Conservation (phyloP, 768 basidiomycete genomes). For the Auricularia heimuer region DNA sequence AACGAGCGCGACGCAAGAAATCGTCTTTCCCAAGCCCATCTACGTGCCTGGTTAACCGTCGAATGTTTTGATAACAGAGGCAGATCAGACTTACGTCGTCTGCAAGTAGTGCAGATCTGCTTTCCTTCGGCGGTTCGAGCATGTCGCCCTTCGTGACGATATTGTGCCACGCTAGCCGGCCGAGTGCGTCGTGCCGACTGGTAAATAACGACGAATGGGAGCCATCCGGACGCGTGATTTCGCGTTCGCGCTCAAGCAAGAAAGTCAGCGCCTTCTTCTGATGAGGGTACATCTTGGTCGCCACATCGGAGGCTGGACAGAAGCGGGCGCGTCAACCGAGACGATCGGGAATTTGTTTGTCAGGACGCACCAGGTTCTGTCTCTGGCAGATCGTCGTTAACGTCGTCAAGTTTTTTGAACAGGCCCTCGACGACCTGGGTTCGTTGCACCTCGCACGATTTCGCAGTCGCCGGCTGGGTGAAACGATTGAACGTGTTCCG, state of each 20-base stretch:
- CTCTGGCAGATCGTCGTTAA: slow-evolving; percentile 74
- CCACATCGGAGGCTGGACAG: slow-evolving; percentile 52
- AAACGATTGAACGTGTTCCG: slow-evolving; percentile 34
- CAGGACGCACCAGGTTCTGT: slow-evolving; percentile 67
- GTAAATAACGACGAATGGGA: slow-evolving; percentile 68
- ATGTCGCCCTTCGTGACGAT: slow-evolving; percentile 75
- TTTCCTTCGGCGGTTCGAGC: slow-evolving; percentile 52
- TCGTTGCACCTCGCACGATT: slow-evolving; percentile 84
- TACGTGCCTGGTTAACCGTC: slow-evolving; percentile 23
- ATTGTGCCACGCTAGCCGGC: slow-evolving; percentile 54
- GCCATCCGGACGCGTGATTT: slow-evolving; percentile 44
- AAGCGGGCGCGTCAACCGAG: slow-evolving; percentile 2
- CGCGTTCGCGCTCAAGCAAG: slow-evolving; percentile 77
- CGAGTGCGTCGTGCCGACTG: slow-evolving; percentile 27
- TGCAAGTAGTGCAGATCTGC: slow-evolving; percentile 85
- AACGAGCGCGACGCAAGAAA: slow-evolving; percentile 88
- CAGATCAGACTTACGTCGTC: slow-evolving; percentile 69
- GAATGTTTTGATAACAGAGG: slow-evolving; percentile 9
- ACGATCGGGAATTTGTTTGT: slow-evolving; percentile 10
- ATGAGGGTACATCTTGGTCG: slow-evolving; percentile 87
- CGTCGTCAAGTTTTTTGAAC: slow-evolving; percentile 74
- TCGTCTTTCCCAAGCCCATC: slow-evolving; percentile 99
- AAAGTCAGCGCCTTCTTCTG: slow-evolving; percentile 98
- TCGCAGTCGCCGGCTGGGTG: slow-evolving; percentile 48
- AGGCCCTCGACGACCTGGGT: slow-evolving; percentile 82